phyloP scores from a whole-genome alignment of 306 rosid genomes.

The Lathyrus sativus region DNA sequence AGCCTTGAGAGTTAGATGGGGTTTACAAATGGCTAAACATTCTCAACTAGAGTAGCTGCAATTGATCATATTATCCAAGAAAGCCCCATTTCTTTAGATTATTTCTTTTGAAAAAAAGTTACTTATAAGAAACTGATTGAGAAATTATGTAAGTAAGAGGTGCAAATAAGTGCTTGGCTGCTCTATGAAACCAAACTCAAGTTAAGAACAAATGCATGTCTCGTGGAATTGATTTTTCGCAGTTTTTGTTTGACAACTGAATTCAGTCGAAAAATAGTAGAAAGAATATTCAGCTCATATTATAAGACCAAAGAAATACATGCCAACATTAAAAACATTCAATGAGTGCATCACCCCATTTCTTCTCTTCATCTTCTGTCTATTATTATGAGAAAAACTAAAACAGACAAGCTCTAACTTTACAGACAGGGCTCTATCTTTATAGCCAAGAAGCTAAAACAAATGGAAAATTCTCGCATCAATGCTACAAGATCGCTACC shows the following conservation, averaged over 20 bases:
- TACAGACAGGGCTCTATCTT: background rate
- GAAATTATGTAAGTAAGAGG: background rate
- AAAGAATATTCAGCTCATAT: no score
- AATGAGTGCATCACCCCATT: no score
- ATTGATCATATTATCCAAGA: no score
- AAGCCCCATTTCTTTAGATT: no score
- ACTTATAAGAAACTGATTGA: no score
- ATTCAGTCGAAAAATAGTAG: no score
- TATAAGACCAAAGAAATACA: background rate
- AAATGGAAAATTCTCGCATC: slow-evolving; percentile 26
- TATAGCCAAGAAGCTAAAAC: slow-evolving; percentile 14
- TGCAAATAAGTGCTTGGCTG: background rate
- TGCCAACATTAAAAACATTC: background rate
- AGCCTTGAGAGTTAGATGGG: no score
- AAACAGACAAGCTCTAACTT: background rate
- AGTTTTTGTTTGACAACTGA: background rate
- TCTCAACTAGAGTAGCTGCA: no score
- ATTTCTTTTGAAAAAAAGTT: no score
- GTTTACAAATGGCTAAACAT: no score
- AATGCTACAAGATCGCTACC: slow-evolving; percentile 19
- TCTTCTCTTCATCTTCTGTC: background rate
- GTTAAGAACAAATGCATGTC: background rate
- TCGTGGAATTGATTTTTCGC: background rate
- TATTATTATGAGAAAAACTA: background rate
- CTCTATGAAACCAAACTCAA: background rate